These are phyloP conservation scores for Pestalotiopsis sp. DNA, from an alignment of 2,329 filamentous ascomycete species.

Conservation along the genomic window DNA sequence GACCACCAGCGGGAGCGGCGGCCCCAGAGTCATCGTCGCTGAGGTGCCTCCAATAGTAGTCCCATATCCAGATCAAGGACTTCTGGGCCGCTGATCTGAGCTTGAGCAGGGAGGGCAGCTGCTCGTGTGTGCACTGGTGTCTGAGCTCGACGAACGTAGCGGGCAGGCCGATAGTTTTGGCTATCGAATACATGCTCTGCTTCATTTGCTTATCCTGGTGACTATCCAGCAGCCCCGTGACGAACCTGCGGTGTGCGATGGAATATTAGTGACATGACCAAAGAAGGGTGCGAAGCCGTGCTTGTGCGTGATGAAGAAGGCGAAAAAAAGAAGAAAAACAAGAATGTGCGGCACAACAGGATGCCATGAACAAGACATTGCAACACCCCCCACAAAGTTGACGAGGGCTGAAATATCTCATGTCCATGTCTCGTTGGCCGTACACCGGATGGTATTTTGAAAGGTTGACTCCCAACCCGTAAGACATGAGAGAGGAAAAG, in stretches of 20 bases:
- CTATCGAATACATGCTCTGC: slow-evolving; percentile 74
- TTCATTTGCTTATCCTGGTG: slow-evolving; percentile 70
- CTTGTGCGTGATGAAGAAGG: no score
- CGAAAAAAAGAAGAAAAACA: background rate
- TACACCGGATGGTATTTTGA: background rate
- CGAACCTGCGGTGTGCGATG: slow-evolving; percentile 59
- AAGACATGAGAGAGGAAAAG: background rate
- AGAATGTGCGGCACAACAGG: background rate
- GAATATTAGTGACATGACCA: background rate
- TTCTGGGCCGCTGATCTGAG: slow-evolving; percentile 71
- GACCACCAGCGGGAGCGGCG: slow-evolving; percentile 9
- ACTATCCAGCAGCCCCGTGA: slow-evolving; percentile 78
- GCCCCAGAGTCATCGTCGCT: slow-evolving; percentile 15
- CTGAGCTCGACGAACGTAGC: slow-evolving; percentile 85
- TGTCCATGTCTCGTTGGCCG: background rate
- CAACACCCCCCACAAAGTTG: background rate
- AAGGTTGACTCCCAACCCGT: background rate
- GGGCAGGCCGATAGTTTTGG: slow-evolving; percentile 69
- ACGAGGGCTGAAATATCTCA: background rate
- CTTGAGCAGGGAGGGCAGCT: slow-evolving; percentile 75
- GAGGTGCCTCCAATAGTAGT: slow-evolving; percentile 77
- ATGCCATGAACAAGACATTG: background rate
- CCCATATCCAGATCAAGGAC: slow-evolving; percentile 84
- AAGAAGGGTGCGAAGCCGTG: background rate
- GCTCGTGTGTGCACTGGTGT: slow-evolving; percentile 89